These are phyloP conservation scores for Paramecium bursaria DNA, from an alignment of 73 alveolate species.

Conservation along the genomic window DNA sequence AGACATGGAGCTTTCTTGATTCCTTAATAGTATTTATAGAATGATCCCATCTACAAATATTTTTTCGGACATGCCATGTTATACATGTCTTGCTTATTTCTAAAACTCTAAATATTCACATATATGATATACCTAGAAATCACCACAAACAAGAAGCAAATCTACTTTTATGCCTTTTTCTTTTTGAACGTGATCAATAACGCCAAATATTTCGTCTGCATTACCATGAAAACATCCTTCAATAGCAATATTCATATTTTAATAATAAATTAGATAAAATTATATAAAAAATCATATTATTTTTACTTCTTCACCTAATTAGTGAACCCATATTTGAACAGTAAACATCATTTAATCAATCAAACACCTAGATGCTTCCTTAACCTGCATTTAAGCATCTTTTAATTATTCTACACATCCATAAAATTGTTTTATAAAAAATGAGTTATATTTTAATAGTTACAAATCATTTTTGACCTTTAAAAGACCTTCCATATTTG, in stretches of 20 bases:
- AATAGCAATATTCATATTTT: constrained; percentile 78
- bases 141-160: constrained; percentile 83
- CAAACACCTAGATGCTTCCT: no score
- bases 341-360: no score
- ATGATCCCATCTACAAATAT: constrained; percentile 79
- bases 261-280: no score
- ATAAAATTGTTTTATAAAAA: no score
- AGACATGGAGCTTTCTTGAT: constrained; percentile 82
- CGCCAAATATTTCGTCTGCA: constrained; percentile 72
- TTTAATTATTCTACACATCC: no score
- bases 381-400: no score
- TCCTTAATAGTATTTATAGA: constrained; percentile 75
- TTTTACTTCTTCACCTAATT: no score
- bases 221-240: constrained; percentile 87
- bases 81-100: constrained; percentile 76
- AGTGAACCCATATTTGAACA: no score
- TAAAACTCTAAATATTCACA: constrained; percentile 54
- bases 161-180: constrained; percentile 68
- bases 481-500: no score
- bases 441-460: no score
- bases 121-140: constrained; percentile 70
- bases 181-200: constrained; percentile 67
- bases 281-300: no score
- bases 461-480: no score
- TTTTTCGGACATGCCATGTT: constrained; percentile 81